Evolutionary conservation across 352 stramenopile genomes (phyloP).

Genomic region (Phytopythium cucurbitacearum): DNA sequence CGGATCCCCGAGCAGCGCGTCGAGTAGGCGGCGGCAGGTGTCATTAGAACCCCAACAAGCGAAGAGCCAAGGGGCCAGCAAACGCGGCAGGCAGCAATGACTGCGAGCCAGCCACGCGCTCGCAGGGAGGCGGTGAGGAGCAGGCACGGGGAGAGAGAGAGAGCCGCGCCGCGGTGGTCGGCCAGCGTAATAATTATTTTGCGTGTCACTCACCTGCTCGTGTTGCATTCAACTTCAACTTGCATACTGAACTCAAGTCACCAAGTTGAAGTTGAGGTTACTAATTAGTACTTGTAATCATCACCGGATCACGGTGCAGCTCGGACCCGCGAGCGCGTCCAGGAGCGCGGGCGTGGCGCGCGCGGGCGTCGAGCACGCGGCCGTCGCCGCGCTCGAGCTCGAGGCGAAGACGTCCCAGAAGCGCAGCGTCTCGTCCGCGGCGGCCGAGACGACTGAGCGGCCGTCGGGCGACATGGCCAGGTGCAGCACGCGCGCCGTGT

Average conservation of each 20-base stretch:
- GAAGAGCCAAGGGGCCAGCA: too few species aligned
- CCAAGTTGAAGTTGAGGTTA: too few species aligned
- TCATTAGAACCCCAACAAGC: neutral
- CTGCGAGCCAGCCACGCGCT: too few species aligned
- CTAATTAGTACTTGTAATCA: too few species aligned
- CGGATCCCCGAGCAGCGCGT: slow-evolving; percentile 61
- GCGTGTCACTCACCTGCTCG: too few species aligned
- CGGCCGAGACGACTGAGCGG: slow-evolving; percentile 89
- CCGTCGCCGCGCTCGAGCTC: slow-evolving; percentile 7
- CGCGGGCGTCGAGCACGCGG: neutral
- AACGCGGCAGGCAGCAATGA: too few species aligned
- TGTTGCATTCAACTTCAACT: too few species aligned
- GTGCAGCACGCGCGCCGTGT: slow-evolving; percentile 92
- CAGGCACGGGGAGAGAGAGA: too few species aligned
- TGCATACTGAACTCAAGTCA: too few species aligned
- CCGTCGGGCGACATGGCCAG: slow-evolving; percentile 92
- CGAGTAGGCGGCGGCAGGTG: slow-evolving; percentile 23
- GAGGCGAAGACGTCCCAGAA: slow-evolving; percentile 94
- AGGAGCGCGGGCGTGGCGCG: neutral
- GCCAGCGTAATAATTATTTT: too few species aligned
- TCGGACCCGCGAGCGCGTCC: slow-evolving; percentile 2
- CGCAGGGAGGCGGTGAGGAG: too few species aligned
- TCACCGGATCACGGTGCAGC: slow-evolving; percentile 4
- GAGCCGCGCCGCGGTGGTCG: too few species aligned
- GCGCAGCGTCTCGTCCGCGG: slow-evolving; percentile 94